Percentiles rank a stretch among this genome's conserved stretches.
These are phyloP conservation scores for Forsythia viridissima DNA, from an alignment of 257 asterid species.

Conservation along the genomic window DNA sequence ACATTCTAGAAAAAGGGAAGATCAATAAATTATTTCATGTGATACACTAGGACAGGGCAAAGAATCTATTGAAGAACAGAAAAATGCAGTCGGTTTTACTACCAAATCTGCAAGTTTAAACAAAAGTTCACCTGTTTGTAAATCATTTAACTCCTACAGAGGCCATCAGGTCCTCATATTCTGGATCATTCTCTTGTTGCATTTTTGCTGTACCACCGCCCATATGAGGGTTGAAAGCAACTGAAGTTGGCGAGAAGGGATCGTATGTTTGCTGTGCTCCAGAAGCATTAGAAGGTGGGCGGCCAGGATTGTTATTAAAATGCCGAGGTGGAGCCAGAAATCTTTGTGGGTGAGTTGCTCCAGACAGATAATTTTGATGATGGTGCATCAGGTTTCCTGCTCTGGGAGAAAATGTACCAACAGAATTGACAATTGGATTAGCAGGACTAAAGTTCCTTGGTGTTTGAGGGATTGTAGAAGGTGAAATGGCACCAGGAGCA, in stretches of 20 bases:
- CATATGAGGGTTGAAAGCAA: slow-evolving; percentile 43
- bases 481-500: slow-evolving; percentile 32
- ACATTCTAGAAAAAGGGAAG: neutral
- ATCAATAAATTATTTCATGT: neutral
- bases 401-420: slow-evolving; percentile 53
- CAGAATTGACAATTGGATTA: slow-evolving; percentile 35
- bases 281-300: slow-evolving; percentile 44
- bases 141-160: slow-evolving; percentile 76
- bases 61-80: neutral
- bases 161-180: slow-evolving; percentile 83
- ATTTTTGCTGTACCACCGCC: slow-evolving; percentile 41
- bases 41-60: neutral
- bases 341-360: slow-evolving; percentile 41
- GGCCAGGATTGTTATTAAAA: slow-evolving; percentile 42
- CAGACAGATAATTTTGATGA: slow-evolving; percentile 50
- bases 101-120: neutral
- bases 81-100: neutral
- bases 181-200: slow-evolving; percentile 67
- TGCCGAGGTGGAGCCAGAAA: slow-evolving; percentile 50
- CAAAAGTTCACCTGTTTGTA: neutral
- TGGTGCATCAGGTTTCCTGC: slow-evolving; percentile 50
- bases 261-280: slow-evolving; percentile 69
- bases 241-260: slow-evolving; percentile 76
- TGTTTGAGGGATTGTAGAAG: slow-evolving; percentile 34
- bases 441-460: slow-evolving; percentile 55